Percentiles rank a stretch among this genome's conserved stretches.
Conservation (phyloP, 306 rosid species). For the Corylus americana region DNA sequence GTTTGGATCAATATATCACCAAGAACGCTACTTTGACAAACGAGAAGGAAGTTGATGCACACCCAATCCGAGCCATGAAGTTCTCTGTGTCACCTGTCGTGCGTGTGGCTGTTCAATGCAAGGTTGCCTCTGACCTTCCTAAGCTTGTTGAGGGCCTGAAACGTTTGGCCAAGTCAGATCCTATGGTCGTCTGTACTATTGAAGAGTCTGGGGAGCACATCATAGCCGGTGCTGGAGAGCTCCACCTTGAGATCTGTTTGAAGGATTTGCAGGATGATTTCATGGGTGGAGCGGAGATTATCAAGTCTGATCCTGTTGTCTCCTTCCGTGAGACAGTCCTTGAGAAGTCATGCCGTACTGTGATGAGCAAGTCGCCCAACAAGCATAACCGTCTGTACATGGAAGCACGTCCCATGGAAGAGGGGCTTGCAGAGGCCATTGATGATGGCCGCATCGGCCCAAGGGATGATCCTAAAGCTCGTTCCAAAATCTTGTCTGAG, state of each 20-base stretch:
- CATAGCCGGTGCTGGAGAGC: conserved; percentile 96
- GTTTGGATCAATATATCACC: conserved; percentile 87
- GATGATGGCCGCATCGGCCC: conserved; percentile 82
- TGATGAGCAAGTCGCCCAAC: conserved; percentile 97
- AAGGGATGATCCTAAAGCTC: conserved; percentile 71
- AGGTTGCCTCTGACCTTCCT: conserved; percentile 96
- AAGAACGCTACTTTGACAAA: conserved; percentile 94
- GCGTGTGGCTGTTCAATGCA: conserved; percentile 93
- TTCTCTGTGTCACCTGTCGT: conserved; percentile 92
- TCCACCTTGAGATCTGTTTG: conserved; percentile 90
- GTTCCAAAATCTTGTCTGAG: conserved; percentile 65
- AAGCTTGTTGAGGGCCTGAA: conserved; percentile 96
- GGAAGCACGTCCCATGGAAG: conserved; percentile 68
- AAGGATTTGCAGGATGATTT: conserved; percentile 88
- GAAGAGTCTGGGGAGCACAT: conserved; percentile 97
- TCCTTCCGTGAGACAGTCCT: conserved; percentile 92
- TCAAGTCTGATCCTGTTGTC: conserved; percentile 84
- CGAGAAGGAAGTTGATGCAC: conserved; percentile 90
- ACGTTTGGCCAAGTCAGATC: conserved; percentile 88
- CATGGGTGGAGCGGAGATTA: conserved; percentile 92
- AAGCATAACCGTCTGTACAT: conserved; percentile 90
- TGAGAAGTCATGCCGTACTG: conserved; percentile 71
- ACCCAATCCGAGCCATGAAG: conserved; percentile 90
- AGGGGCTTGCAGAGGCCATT: conserved; percentile 74
- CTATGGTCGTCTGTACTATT: conserved; percentile 87